Evolutionary conservation across 441 rosid genomes (phyloP).

Genomic region (Populus hybrid): DNA sequence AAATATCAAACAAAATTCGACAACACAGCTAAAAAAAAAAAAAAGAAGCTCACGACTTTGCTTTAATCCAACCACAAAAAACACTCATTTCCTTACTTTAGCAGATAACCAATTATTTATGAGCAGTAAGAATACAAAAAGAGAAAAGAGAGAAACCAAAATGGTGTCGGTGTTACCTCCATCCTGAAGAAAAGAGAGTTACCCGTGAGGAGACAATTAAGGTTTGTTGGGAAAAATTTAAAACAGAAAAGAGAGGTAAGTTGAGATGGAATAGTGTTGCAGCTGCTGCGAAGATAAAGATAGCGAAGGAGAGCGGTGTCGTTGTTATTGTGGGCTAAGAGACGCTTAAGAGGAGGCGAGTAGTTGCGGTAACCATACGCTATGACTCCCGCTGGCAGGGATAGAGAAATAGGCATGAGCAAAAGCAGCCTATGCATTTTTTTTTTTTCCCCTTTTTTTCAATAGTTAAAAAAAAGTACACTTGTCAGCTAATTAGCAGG

Average conservation of each 20-base stretch:
- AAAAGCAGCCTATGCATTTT: neutral
- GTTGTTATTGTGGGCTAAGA: slow-evolving; percentile 22
- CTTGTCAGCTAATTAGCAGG: neutral
- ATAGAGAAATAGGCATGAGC: neutral
- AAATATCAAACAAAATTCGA: neutral
- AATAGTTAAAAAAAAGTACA: neutral
- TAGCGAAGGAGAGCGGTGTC: slow-evolving; percentile 9
- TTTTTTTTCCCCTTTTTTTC: neutral
- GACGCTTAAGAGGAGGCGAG: slow-evolving; percentile 33
- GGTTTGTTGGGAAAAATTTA: slow-evolving; percentile 21
- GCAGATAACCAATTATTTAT: neutral
- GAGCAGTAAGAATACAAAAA: neutral
- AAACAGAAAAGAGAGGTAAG: slow-evolving; percentile 23
- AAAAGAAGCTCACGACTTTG: neutral
- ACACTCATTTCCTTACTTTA: neutral
- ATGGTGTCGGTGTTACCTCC: slow-evolving; percentile 47
- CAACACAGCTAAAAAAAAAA: neutral
- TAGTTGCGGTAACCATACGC: slow-evolving; percentile 55
- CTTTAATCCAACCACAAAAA: neutral
- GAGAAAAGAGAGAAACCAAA: neutral
- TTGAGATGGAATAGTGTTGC: neutral
- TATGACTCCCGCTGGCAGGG: slow-evolving; percentile 6
- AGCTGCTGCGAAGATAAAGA: slow-evolving; percentile 8
- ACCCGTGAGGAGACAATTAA: slow-evolving; percentile 34
- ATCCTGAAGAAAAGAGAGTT: slow-evolving; percentile 43